phyloP scores from a whole-genome alignment of 345 rosid species.

The Brassica juncea region DNA sequence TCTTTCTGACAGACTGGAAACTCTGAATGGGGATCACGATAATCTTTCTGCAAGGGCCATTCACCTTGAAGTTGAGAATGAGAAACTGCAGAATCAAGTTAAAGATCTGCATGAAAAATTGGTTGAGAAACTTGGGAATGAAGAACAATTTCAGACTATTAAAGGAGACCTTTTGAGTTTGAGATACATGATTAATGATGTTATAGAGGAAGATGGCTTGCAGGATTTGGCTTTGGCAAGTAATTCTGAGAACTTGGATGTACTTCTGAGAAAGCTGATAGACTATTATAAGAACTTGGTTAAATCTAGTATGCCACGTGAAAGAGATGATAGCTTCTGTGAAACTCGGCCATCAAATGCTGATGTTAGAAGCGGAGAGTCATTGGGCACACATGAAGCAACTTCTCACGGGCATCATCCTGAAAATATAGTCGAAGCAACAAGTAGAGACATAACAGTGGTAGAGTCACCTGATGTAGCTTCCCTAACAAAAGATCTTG shows the following conservation, averaged over 20 bases:
- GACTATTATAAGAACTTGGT: slow-evolving; percentile 49
- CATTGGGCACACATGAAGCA: slow-evolving; percentile 36
- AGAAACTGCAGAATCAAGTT: slow-evolving; percentile 54
- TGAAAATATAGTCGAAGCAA: slow-evolving; percentile 38
- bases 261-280: slow-evolving; percentile 64
- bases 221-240: slow-evolving; percentile 48
- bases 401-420: slow-evolving; percentile 30
- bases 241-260: slow-evolving; percentile 61
- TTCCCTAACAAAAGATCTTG: slow-evolving; percentile 65
- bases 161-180: slow-evolving; percentile 57
- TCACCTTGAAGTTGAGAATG: slow-evolving; percentile 62
- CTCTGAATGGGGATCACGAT: slow-evolving; percentile 49
- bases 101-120: slow-evolving; percentile 55
- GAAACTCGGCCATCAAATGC: background rate
- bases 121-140: slow-evolving; percentile 52
- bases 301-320: slow-evolving; percentile 28
- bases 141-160: slow-evolving; percentile 47
- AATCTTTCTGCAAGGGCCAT: slow-evolving; percentile 44
- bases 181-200: slow-evolving; percentile 60
- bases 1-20: slow-evolving; percentile 65
- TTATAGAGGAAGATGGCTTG: slow-evolving; percentile 53
- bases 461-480: slow-evolving; percentile 43
- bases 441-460: slow-evolving; percentile 47
- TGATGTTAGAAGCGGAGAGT: slow-evolving; percentile 45
- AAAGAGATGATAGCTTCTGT: no score